Evolutionary conservation across 2,329 filamentous ascomycete species (phyloP).

Genomic region (Ophiostoma ips): DNA sequence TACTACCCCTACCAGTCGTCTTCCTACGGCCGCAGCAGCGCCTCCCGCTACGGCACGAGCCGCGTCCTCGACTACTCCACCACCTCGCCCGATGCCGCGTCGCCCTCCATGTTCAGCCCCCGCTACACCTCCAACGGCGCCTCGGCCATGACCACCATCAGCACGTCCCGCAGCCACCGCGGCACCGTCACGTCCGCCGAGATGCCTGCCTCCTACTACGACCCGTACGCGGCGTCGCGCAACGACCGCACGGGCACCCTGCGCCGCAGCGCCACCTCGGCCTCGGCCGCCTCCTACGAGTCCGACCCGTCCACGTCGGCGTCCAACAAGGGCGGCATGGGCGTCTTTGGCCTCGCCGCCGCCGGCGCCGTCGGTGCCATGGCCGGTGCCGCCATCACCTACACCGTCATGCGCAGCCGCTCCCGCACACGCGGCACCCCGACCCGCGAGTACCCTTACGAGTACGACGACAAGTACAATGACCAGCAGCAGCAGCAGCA

Average conservation of each 20-base stretch:
- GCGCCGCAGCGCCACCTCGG: slow-evolving; percentile 7
- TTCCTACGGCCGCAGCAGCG: background rate
- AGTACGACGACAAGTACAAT: slow-evolving; percentile 14
- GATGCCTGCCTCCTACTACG: slow-evolving; percentile 1
- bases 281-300: slow-evolving; percentile 12
- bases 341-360: slow-evolving; percentile 38
- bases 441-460: slow-evolving; percentile 25
- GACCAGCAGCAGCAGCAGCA: no score
- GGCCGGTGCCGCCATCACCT: slow-evolving; percentile 60
- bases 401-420: slow-evolving; percentile 44
- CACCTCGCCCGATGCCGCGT: background rate
- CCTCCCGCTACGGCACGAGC: slow-evolving; percentile 22
- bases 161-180: background rate
- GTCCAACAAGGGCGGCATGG: slow-evolving; percentile 37
- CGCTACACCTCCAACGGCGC: background rate
- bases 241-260: slow-evolving; percentile 5
- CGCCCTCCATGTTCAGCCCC: slow-evolving; percentile 3
- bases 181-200: background rate
- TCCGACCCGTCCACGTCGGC: slow-evolving; percentile 13
- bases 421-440: slow-evolving; percentile 28
- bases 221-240: slow-evolving; percentile 6
- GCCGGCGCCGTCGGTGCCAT: slow-evolving; percentile 25
- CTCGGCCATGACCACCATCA: background rate
- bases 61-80: slow-evolving; percentile 15
- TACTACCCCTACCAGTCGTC: slow-evolving; percentile 27